Evolutionary conservation across 768 basidiomycete genomes (phyloP), one percentile per base, ranked within the genome.

Genomic region (Rhizopogon salebrosus): DNA sequence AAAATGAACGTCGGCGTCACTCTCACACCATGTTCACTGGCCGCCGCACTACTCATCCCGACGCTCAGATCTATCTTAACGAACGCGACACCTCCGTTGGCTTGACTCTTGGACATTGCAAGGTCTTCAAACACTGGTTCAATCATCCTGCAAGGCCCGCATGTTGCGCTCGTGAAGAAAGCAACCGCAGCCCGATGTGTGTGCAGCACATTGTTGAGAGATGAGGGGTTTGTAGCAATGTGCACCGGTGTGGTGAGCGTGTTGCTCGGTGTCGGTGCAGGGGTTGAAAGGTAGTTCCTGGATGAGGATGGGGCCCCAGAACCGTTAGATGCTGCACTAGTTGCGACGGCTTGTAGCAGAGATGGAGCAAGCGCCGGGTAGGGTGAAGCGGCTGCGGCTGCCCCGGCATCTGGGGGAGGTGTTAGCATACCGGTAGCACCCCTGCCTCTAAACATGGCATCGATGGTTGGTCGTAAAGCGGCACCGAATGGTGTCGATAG

Each of bases 1-100:
- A 97, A 94, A 37, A 89, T 71, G 62, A 98, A 95, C 1, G 92
- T 94, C 5, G 94, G 95, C 2, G 91, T 95, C 16, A 79, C 92
- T 14, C 77, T 68, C 1, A 97, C 80, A 13, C 79, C 74, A 72
- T 80, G 88, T 64, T 84, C 74, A 1, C 67, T 55, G 0, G 86
- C 89, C 14, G 95, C 69, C 49, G 72, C 71, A 3, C 68, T 61
- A 0, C 87, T 87, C 67, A 80, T 67, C 0, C 87, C 89, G 11
- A 87, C 78, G 4, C 77, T 80, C 57, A 92, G 72, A 69, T 98
- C 95, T 34, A 97, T 80, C 67, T 92, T 91, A 3, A 87, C 82
- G 59, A 97, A 98, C 2, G 80, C 88, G 20, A 87, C 79, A 3
- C 80, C 80, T 48, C 57, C 60, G 9, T 69, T 64, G 4, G 67